Evolutionary conservation across 108 stramenopile species (phyloP), one percentile per base, ranked within the genome.

Genomic region (Aurantiochytrium sp.): DNA sequence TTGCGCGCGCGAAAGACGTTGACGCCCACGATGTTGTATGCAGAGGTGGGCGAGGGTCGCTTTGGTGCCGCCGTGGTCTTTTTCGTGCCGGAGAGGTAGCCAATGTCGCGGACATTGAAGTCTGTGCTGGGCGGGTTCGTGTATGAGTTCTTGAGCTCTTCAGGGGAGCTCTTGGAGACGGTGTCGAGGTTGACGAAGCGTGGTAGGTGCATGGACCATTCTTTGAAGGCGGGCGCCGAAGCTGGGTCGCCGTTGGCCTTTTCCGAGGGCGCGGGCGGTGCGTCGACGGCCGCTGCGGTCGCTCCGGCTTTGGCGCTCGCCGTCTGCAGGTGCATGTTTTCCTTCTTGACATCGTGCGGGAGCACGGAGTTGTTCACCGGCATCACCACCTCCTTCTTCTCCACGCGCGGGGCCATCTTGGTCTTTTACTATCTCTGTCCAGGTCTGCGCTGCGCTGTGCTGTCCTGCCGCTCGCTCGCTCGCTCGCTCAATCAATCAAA

Each of bases 1-100:
- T 83, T 83, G 45, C 49, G 45, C 5, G 49, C 19, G 49, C 51
- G 45, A 45, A 83, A 83, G 49, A 83, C 76, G 25, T 83, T 47
- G 12, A 83, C 51, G 45, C 76, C 76, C 43, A 83, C 76, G 51
- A 83, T 83, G 76, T 53, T 83, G 76, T 83, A 83, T 18, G 76
- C 76, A 55, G 76, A 53, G 28, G 45, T 53, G 23, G 51, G 76
- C 23, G 76, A 83, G 28, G 76, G 49, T 28, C 45, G n/a, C 76
- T 83, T 83, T 12, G 76, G 49, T 8, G 76, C 76, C 19, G n/a
- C 51, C 49, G 45, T 28, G 49, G 51, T 53, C 76, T 83, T 83
- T 45, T 83, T 83, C 23, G 45, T 53, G 19, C 76, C 76, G 1
- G 44, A 43, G 51, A 83, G 76, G 76, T 83, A 83, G 76, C 76